Base-by-base conservation (phyloP, 148 eudicot genomes). In the Rhododendron ferrugineum region DNA sequence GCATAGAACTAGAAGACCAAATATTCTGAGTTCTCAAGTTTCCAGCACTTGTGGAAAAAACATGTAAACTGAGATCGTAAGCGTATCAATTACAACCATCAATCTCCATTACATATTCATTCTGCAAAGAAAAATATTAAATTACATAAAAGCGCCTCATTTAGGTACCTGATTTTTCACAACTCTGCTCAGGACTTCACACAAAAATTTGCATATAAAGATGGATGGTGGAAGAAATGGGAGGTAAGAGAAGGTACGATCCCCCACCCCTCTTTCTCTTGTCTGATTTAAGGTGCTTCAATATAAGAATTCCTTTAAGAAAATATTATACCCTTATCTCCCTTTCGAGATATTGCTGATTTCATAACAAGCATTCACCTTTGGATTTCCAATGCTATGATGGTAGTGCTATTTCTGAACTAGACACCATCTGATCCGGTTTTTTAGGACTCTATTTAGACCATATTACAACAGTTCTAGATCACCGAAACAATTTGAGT, bases 331-430 rank as follows among this genome's bases (percentile, higher is more conserved):
- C 22, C 64, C 64, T 6, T 30, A 54, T 54, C 60, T 54, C 60
- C 60, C 60, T 16, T 54, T 15, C 6, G 60, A 54, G 60, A 54
- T 16, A 54, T 15, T 5, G 75, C 14, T 70, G 40, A 70, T 79
- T 79, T 52, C 40, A 79, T 20, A 60, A 50, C 40, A 79, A 79
- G n/a, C 60, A 28, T 9, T 78, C 54, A 78, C 14, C 18, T 78
- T 66, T 0, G 64, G 64, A 14, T 78, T n/a, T 78, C 52, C 22
- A 30, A 40, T 36, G 46, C 11, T 76, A 23, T 37, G 26, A 46
- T 78, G 34, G 81, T 46, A 40, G 56, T 78, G 81, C 56, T 78
- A 46, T 78, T n/a, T 23, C n/a, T 77, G 80, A 42, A 77, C 11
- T 22, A 10, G 52, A 77, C 6, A 23, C 2, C 23, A 0, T 42